phyloP scores from a whole-genome alignment of 495 filamentous ascomycete species.

The Aspergillus biplanus region DNA sequence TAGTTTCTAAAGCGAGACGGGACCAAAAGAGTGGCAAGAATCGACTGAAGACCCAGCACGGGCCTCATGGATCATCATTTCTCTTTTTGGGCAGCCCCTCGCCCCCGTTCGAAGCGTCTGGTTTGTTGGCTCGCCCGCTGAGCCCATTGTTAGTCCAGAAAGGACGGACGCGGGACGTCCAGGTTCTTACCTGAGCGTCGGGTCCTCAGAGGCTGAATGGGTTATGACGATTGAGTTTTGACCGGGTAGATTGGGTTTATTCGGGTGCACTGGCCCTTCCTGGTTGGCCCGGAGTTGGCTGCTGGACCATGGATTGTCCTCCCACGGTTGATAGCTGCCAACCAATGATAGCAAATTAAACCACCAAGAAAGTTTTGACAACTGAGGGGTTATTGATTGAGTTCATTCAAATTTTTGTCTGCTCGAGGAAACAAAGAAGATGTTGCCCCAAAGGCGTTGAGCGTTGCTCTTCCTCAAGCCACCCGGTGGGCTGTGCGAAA shows the following conservation, averaged over 20 bases:
- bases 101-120: not conserved
- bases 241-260: slow-evolving; percentile 20
- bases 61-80: slow-evolving; percentile 14
- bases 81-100: slow-evolving; percentile 6
- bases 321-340: not conserved
- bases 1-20: not conserved
- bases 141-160: not conserved
- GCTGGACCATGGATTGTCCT: slow-evolving; percentile 2
- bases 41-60: slow-evolving; percentile 1
- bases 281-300: slow-evolving; percentile 11
- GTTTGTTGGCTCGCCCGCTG: slow-evolving; percentile 1
- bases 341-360: not conserved
- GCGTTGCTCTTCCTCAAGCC: not conserved
- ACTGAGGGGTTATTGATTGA: not conserved
- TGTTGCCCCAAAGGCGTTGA: not conserved
- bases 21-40: not conserved
- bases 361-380: not conserved
- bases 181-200: slow-evolving; percentile 15
- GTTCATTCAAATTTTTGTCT: not conserved
- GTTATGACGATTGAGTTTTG: slow-evolving; percentile 16
- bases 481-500: not conserved
- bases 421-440: not conserved
- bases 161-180: not conserved
- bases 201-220: slow-evolving; percentile 12
- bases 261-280: not conserved